These are phyloP conservation scores for Fraxinus anomala DNA, from an alignment of 257 asterid genomes.

Conservation along the genomic window DNA sequence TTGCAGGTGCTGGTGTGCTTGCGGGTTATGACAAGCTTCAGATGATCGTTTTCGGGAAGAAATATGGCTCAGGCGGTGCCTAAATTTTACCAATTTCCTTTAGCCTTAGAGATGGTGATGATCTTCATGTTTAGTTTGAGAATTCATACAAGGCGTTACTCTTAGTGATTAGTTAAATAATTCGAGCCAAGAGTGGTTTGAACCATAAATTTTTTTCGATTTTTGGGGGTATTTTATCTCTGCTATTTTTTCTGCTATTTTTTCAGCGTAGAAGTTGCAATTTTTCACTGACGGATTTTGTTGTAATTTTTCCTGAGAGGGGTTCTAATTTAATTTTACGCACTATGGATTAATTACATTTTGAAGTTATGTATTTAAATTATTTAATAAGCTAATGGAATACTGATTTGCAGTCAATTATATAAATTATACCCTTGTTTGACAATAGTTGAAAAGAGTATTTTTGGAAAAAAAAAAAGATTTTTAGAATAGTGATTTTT, in stretches of 20 bases:
- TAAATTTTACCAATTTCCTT: conserved; percentile 32
- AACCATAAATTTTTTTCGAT: neutral
- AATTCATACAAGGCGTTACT: conserved; percentile 32
- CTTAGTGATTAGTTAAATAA: conserved; percentile 6
- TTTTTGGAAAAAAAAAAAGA: too few species aligned
- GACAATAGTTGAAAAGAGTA: too few species aligned
- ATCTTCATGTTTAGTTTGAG: conserved; percentile 36
- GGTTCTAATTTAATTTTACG: neutral
- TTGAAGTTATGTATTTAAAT: neutral
- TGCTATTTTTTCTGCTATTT: conserved; percentile 5
- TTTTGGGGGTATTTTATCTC: conserved; percentile 10
- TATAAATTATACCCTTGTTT: too few species aligned
- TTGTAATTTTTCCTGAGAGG: neutral
- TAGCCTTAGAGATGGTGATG: conserved; percentile 59
- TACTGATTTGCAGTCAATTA: too few species aligned
- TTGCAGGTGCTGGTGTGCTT: conserved; percentile 96
- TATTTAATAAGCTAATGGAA: too few species aligned
- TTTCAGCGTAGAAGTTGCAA: neutral
- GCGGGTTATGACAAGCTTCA: conserved; percentile 94
- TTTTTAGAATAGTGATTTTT: too few species aligned
- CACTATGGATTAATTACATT: neutral
- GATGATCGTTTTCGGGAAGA: conserved; percentile 80
- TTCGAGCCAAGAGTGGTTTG: conserved; percentile 13
- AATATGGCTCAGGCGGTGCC: conserved; percentile 84
- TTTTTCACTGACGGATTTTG: neutral